These are phyloP conservation scores for Pichia cactophila DNA, from an alignment of 1,139 yeast genomes.

Conservation along the genomic window DNA sequence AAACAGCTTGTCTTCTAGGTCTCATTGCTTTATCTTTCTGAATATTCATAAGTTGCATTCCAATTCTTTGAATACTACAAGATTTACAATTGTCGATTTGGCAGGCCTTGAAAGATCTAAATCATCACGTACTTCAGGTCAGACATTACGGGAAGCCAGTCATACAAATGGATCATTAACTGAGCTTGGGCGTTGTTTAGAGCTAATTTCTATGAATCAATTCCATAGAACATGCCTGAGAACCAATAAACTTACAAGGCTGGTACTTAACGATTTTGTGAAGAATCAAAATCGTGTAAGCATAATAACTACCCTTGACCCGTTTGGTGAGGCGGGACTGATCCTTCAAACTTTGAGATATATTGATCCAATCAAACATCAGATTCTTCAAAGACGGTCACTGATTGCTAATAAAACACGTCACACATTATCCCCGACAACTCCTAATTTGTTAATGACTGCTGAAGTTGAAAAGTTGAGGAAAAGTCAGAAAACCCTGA, in stretches of 20 bases:
- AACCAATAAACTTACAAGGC: slow-evolving; percentile 40
- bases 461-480: slow-evolving; percentile 20
- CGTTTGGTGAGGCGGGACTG: slow-evolving; percentile 47
- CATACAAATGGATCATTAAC: slow-evolving; percentile 36
- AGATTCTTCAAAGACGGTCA: slow-evolving; percentile 19
- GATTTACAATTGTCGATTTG: slow-evolving; percentile 40
- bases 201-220: slow-evolving; percentile 31
- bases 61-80: slow-evolving; percentile 12
- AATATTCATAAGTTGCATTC: slow-evolving; percentile 19
- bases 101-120: slow-evolving; percentile 46
- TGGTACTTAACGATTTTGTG: slow-evolving; percentile 39
- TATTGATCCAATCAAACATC: slow-evolving; percentile 30
- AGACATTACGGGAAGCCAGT: slow-evolving; percentile 36
- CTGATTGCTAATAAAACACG: not conserved
- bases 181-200: slow-evolving; percentile 41
- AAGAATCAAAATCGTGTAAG: slow-evolving; percentile 27
- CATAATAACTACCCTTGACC: slow-evolving; percentile 54
- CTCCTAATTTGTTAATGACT: slow-evolving; percentile 9
- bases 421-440: slow-evolving; percentile 5
- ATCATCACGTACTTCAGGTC: slow-evolving; percentile 36
- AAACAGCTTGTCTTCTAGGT: slow-evolving; percentile 23
- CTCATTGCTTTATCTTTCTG: slow-evolving; percentile 27
- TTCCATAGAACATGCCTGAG: slow-evolving; percentile 35
- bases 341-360: slow-evolving; percentile 41
- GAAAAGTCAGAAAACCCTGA: slow-evolving; percentile 14